Base-by-base conservation (phyloP, 306 rosid genomes). In the Potentilla sterilis region DNA sequence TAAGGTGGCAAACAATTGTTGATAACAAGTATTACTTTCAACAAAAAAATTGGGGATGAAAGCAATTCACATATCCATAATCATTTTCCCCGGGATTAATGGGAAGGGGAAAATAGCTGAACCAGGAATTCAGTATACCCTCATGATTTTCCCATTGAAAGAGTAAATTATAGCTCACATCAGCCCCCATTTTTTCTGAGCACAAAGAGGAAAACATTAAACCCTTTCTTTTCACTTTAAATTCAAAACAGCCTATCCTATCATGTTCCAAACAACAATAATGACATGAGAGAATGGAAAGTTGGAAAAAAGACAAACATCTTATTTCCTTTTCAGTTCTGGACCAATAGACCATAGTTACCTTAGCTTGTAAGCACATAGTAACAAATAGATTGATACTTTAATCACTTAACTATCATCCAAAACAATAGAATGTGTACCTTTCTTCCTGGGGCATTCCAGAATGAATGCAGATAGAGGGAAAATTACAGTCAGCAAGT, bases 391-490 rank as follows among this genome's bases (percentile, higher is more conserved):
- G 47, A 37, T 21, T 8, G 18, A 21, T 16, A 54, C 38, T 55
- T 3, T 32, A 52, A 38, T 13, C 55, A 70, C 40, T 13, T 13
- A 15, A 12, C 4, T 13, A 52, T 41, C 32, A 11, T 22, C 37
- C 9, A 52, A 54, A 13, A 37, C 8, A 43, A 72, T 16, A 14
- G 38, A 73, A 21, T 16, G 66, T 61, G 70, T 78, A 90, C 93
- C 96, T 87, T 79, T 90, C 96, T 85, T 90, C 96, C 80, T 90
- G 96, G 46, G 91, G 75, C 96, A 90, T 90, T 73, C 91, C 91
- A 77, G 96, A 90, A 81, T 90, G 93, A 77, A 90, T 88, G 82
- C 93, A 88, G 72, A 88, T 82, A 57, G 96, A 88, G 21, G 93
- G 93, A 81, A 90, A 90, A 78, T 90, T 90, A 77, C 89, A 86